These are phyloP conservation scores for Colletotrichum tropicale DNA, from an alignment of 2,329 filamentous ascomycete species.

Conservation along the genomic window DNA sequence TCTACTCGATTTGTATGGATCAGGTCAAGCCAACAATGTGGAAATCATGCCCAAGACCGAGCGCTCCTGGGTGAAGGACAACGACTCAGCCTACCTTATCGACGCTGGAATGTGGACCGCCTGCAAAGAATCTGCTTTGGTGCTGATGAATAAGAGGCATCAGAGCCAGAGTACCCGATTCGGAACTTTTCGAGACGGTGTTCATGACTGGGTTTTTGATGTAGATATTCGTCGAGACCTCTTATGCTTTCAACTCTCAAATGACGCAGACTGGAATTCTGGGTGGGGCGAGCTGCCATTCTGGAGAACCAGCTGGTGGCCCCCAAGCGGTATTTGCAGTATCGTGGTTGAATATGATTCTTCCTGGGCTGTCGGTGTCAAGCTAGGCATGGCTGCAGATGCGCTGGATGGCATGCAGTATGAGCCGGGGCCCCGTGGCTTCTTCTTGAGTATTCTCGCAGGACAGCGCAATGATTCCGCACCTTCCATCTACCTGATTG, in stretches of 20 bases:
- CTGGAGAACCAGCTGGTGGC: not conserved
- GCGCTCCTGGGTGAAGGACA: not conserved
- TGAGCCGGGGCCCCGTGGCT: not conserved
- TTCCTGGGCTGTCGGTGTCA: not conserved
- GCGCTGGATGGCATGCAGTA: not conserved
- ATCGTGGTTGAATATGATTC: not conserved
- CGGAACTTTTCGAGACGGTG: not conserved
- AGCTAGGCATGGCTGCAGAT: not conserved
- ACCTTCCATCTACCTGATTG: not conserved
- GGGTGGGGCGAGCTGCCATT: not conserved
- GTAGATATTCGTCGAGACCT: not conserved
- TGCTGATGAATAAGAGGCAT: not conserved
- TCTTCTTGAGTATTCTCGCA: not conserved
- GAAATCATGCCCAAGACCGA: not conserved
- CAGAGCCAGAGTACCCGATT: not conserved
- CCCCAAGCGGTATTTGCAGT: not conserved
- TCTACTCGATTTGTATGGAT: not conserved
- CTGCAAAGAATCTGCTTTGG: not conserved
- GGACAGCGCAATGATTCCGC: too few species aligned
- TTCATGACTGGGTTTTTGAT: not conserved
- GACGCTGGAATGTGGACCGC: not conserved
- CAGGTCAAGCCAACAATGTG: not conserved
- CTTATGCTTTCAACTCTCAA: not conserved
- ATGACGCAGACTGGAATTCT: not conserved
- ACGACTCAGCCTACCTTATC: not conserved